phyloP scores from a whole-genome alignment of 495 filamentous ascomycete genomes.

The Chaetomidium leptoderma region DNA sequence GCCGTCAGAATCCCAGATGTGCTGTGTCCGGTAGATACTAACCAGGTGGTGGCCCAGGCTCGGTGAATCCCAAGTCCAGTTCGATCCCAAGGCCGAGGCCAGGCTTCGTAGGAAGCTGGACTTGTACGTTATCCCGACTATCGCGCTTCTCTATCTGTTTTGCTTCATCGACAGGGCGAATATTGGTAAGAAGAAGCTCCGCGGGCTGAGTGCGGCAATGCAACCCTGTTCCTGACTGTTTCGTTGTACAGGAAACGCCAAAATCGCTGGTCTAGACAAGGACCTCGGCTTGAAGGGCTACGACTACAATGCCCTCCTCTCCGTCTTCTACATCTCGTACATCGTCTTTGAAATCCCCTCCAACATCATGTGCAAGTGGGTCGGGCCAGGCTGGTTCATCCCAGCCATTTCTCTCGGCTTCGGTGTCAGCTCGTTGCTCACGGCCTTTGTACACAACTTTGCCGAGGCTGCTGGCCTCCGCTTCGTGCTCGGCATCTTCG shows the following conservation, averaged over 20 bases:
- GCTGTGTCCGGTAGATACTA: conserved; percentile 5
- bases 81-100: conserved; percentile 58
- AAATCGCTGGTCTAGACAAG: conserved; percentile 55
- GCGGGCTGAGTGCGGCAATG: too few relatives aligned
- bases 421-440: conserved; percentile 39
- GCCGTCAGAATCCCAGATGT: not conserved
- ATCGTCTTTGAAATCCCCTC: conserved; percentile 62
- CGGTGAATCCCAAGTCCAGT: conserved; percentile 52
- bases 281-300: conserved; percentile 60
- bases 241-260: conserved; percentile 41
- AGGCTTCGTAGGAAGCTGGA: conserved; percentile 53
- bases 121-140: conserved; percentile 49
- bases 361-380: conserved; percentile 59
- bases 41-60: conserved; percentile 34
- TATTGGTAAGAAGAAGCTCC: conserved; percentile 49
- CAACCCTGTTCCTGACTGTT: not conserved
- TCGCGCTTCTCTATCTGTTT: conserved; percentile 55
- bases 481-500: conserved; percentile 59
- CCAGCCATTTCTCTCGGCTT: conserved; percentile 50
- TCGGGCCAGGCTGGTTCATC: conserved; percentile 64
- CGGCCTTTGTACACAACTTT: conserved; percentile 40
- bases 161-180: conserved; percentile 64
- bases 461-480: conserved; percentile 43
- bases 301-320: conserved; percentile 66
- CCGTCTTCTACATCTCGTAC: conserved; percentile 66